Base-by-base conservation (phyloP, 1,284 basidiomycete species). In the Ustilago trichophora region DNA sequence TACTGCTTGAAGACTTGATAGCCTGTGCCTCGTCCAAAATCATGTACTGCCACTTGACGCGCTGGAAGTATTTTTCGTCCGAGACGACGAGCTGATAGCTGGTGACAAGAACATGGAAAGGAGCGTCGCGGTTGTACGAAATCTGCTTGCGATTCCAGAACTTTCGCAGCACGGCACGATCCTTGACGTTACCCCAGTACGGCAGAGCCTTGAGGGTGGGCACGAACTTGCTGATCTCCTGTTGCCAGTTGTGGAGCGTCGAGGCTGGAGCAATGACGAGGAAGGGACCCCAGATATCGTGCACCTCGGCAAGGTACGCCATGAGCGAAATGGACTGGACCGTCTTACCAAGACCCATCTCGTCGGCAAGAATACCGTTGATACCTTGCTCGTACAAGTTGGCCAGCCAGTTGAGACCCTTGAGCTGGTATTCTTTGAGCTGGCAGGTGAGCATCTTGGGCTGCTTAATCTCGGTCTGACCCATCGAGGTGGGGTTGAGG, bases 31-130 rank as follows among this genome's bases (percentile, higher is more conserved):
- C 96, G 79, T 99, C 96, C 12, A 99, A 86, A 56, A 99, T 89
- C 96, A 98, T 98, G 82, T 98, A 99, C 84, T 99, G 96, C 96
- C 96, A 99, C 80, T 94, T 96, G 75, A 98, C 90, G 31, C 91
- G 88, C 81, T 96, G 91, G 83, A 99, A 97, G 83, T 99, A 98
- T 80, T 97, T 93, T 77, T 97, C 94, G 82, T 99, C 96, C 84
- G 92, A 91, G 9, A 93, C 94, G 33, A 97, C 94, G 76, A 98
- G 84, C 81, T 98, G 94, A 83, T 99, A 99, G 77, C 92, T 95
- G 9, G 96, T 98, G 66, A 99, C 92, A 22, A 99, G 86, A 37
- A 99, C 88, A 82, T 98, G 96, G 84, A 98, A 98, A 1, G 93
- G 93, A 1, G 95, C 92, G 73, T 97, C 92, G 77, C 93, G 88